A percentile compares a stretch with the other conserved stretches of the same genome.
Conservation (phyloP, 2,329 filamentous ascomycete genomes). For the Scolecobasidium constrictum region DNA sequence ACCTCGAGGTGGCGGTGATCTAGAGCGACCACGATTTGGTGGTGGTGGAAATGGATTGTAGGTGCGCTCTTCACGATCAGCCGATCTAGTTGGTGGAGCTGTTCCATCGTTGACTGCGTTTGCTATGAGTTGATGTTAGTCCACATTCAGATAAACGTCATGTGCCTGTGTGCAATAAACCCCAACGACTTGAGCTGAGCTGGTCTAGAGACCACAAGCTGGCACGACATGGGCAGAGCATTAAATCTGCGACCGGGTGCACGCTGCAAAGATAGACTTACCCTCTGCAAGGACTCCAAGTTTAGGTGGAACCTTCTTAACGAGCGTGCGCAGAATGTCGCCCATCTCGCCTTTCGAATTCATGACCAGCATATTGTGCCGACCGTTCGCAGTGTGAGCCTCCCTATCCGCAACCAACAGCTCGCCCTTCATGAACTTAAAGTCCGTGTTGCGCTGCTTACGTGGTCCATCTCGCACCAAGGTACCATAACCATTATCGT, state of each 20-base stretch:
- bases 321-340: constrained; percentile 9
- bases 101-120: constrained; percentile 7
- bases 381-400: constrained; percentile 6
- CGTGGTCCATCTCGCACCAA: constrained; percentile 4
- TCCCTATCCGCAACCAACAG: constrained; percentile 8
- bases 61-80: constrained; percentile 8
- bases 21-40: not conserved
- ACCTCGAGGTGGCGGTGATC: constrained; percentile 4
- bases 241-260: too few species aligned
- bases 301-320: constrained; percentile 7
- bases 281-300: constrained; percentile 8
- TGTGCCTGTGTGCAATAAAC: too few species aligned
- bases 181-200: too few species aligned
- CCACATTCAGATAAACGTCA: too few species aligned
- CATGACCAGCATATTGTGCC: constrained; percentile 10
- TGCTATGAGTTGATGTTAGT: constrained; percentile 3
- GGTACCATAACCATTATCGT: constrained; percentile 10
- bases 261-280: too few species aligned
- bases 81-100: not conserved
- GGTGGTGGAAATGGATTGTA: not conserved
- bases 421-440: constrained; percentile 9
- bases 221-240: too few species aligned
- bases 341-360: constrained; percentile 10
- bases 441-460: constrained; percentile 7
- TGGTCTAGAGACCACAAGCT: too few species aligned